A percentile compares a stretch with the other conserved stretches of the same genome.
These are phyloP conservation scores for Straminergon stramineum DNA, from an alignment of 225 moss, liverwort and hornwort genomes.

Conservation along the genomic window DNA sequence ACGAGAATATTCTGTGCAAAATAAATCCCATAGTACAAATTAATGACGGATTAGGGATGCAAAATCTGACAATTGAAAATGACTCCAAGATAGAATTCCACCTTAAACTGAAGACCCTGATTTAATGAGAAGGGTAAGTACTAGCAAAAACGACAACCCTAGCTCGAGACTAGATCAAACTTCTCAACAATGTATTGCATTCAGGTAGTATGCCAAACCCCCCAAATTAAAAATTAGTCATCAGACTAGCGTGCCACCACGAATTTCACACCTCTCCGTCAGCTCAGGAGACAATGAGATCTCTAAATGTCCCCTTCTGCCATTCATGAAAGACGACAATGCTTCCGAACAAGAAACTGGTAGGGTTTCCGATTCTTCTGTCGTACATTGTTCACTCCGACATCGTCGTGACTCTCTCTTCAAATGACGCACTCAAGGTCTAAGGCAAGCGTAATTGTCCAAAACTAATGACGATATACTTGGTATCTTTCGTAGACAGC, in stretches of 20 bases:
- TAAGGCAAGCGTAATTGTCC: neutral
- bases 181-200: neutral
- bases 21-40: neutral
- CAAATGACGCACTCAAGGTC: neutral
- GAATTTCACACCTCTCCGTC: neutral
- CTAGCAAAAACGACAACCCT: neutral
- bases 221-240: neutral
- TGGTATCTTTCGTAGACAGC: neutral
- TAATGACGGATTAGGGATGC: neutral
- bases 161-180: neutral
- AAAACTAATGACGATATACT: neutral
- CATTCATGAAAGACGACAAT: neutral
- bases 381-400: neutral
- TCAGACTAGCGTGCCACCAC: neutral
- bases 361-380: neutral
- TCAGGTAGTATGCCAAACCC: neutral
- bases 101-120: neutral
- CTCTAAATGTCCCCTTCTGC: neutral
- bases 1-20: neutral
- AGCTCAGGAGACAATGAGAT: too few species aligned
- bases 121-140: neutral
- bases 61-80: neutral
- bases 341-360: neutral
- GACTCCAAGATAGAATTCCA: neutral
- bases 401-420: neutral